Percentiles rank a stretch among this genome's conserved stretches.
Evolutionary conservation across 2,329 filamentous ascomycete species (phyloP).

Genomic region (Pseudocercospora macadamiae): DNA sequence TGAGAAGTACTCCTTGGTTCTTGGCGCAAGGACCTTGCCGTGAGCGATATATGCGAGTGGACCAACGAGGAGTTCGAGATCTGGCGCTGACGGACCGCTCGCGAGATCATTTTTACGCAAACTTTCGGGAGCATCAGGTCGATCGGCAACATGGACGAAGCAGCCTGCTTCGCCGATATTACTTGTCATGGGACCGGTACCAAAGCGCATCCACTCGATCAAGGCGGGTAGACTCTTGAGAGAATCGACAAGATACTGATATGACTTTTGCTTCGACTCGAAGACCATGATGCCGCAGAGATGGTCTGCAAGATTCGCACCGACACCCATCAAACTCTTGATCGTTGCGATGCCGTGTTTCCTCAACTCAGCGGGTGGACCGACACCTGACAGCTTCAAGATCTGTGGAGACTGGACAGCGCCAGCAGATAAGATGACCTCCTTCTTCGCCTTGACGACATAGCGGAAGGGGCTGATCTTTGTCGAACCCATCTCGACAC

Average conservation of each 20-base stretch:
- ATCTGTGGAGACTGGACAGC: conserved; percentile 49
- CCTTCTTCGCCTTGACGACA: conserved; percentile 37
- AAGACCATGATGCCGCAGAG: conserved; percentile 33
- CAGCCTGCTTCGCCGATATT: conserved; percentile 18
- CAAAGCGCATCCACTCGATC: conserved; percentile 22
- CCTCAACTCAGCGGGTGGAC: conserved; percentile 58
- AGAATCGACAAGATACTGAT: conserved; percentile 17
- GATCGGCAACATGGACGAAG: conserved; percentile 19
- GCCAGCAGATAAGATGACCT: conserved; percentile 47
- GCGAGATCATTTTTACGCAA: conserved; percentile 17
- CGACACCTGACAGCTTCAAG: conserved; percentile 61
- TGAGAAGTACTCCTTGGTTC: conserved; percentile 15
- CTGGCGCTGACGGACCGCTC: conserved; percentile 12
- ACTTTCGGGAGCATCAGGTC: conserved; percentile 16
- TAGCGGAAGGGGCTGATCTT: conserved; percentile 23
- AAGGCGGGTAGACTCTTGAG: conserved; percentile 22
- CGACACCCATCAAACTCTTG: conserved; percentile 61
- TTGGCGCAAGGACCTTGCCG: conserved; percentile 13
- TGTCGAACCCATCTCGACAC: conserved; percentile 25
- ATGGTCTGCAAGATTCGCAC: conserved; percentile 65
- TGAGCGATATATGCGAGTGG: conserved; percentile 23
- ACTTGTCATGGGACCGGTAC: conserved; percentile 24
- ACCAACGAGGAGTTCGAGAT: conserved; percentile 23
- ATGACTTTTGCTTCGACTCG: conserved; percentile 40
- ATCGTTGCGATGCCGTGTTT: conserved; percentile 60